A percentile compares a stretch with the other conserved stretches of the same genome.
Evolutionary conservation across 2,329 filamentous ascomycete genomes (phyloP).

Genomic region (Ophiostoma ulmi): DNA sequence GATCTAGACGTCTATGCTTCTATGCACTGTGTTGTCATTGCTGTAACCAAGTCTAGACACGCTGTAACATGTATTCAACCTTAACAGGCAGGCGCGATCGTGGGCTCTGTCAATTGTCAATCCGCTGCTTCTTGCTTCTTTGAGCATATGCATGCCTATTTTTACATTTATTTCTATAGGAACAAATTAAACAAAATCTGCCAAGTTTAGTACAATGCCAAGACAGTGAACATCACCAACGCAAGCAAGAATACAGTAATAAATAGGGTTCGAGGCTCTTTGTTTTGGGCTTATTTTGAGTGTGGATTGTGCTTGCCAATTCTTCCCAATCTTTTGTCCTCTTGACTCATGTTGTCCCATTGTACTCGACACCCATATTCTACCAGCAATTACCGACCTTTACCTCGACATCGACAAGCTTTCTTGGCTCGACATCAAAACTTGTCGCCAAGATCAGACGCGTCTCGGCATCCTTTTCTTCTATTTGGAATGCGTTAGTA

Average conservation of each 20-base stretch:
- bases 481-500: background rate
- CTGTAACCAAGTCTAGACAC: background rate
- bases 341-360: background rate
- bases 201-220: background rate
- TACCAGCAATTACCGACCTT: no score
- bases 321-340: background rate
- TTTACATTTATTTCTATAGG: slow-evolving; percentile 3
- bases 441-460: slow-evolving; percentile 12
- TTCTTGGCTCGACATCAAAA: background rate
- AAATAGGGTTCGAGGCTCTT: background rate
- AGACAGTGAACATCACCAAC: background rate
- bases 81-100: slow-evolving; percentile 6
- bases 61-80: background rate
- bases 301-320: background rate
- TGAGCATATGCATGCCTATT: background rate
- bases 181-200: slow-evolving; percentile 5
- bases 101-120: background rate
- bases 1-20: background rate
- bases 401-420: background rate
- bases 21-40: slow-evolving; percentile 8
- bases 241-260: slow-evolving; percentile 3
- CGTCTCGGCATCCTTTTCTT: background rate
- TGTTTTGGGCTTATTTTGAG: background rate
- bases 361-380: background rate
- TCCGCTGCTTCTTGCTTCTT: background rate